Evolutionary conservation across 2,329 filamentous ascomycete species (phyloP).

Genomic region (Alternaria triticina): DNA sequence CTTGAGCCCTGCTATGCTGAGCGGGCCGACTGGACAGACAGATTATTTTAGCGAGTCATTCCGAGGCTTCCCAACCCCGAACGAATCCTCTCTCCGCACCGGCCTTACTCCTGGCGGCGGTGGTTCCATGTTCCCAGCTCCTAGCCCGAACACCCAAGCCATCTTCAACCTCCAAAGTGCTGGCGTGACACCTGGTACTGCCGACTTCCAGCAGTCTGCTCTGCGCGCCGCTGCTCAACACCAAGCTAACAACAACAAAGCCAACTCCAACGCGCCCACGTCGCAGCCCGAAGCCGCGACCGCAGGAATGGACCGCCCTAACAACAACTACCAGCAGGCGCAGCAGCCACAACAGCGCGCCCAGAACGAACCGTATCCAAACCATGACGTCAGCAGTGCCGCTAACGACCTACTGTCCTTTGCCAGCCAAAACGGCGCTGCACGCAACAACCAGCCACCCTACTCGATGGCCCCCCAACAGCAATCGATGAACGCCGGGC

Average conservation of each 20-base stretch:
- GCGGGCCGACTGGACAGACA: constrained; percentile 72
- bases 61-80: constrained; percentile 88
- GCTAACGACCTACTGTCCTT: constrained; percentile 94
- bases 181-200: constrained; percentile 84
- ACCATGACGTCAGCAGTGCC: constrained; percentile 89
- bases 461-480: constrained; percentile 54
- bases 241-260: constrained; percentile 49
- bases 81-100: constrained; percentile 91
- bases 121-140: constrained; percentile 95
- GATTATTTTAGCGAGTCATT: constrained; percentile 91
- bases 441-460: constrained; percentile 60
- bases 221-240: constrained; percentile 71
- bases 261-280: constrained; percentile 50
- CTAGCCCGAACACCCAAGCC: constrained; percentile 84
- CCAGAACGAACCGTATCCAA: constrained; percentile 72
- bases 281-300: constrained; percentile 53
- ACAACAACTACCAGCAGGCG: constrained; percentile 60
- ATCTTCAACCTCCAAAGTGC: constrained; percentile 81
- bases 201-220: constrained; percentile 95
- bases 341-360: constrained; percentile 45
- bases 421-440: constrained; percentile 69
- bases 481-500: constrained; percentile 50
- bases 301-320: constrained; percentile 61
- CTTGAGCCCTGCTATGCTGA: constrained; percentile 95
- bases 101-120: constrained; percentile 93